Conservation (phyloP, 306 rosid genomes). For the Vigna trinervia region DNA sequence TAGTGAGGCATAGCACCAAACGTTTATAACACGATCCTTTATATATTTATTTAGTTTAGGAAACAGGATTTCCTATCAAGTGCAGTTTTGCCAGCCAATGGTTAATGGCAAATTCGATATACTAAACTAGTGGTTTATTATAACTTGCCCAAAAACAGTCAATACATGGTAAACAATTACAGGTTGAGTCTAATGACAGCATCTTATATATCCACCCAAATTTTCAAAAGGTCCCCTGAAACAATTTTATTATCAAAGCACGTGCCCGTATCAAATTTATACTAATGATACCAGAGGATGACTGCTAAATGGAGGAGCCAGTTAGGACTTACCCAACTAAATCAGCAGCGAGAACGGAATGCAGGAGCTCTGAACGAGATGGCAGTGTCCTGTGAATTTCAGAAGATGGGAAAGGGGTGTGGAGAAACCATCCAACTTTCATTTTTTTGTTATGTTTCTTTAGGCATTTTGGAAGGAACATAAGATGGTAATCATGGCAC, state of each 20-base stretch:
- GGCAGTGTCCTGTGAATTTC: constrained; percentile 93
- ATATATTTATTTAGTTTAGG: not conserved
- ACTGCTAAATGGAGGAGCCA: constrained; percentile 20
- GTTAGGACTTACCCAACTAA: constrained; percentile 74
- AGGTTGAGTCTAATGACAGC: constrained; percentile 5
- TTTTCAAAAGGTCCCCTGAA: constrained; percentile 9
- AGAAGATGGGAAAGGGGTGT: constrained; percentile 94
- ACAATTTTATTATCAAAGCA: constrained; percentile 12
- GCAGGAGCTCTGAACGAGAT: constrained; percentile 86
- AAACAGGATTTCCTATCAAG: not conserved
- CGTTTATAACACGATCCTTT: not conserved
- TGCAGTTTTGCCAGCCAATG: not conserved
- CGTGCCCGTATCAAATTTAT: constrained; percentile 9
- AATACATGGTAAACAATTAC: not conserved
- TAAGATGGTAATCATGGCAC: constrained; percentile 97
- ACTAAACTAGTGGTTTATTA: constrained; percentile 9
- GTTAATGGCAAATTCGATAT: not conserved
- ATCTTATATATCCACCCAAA: not conserved
- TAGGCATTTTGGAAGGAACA: constrained; percentile 89
- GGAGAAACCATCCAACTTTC: constrained; percentile 98
- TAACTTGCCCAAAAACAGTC: not conserved
- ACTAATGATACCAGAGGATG: not conserved
- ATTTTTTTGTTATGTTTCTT: constrained; percentile 71
- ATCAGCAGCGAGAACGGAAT: constrained; percentile 89
- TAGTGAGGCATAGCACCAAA: constrained; percentile 9